These are phyloP conservation scores for Globisporangium rhizosaccharum DNA, from an alignment of 352 stramenopile genomes.

Conservation along the genomic window DNA sequence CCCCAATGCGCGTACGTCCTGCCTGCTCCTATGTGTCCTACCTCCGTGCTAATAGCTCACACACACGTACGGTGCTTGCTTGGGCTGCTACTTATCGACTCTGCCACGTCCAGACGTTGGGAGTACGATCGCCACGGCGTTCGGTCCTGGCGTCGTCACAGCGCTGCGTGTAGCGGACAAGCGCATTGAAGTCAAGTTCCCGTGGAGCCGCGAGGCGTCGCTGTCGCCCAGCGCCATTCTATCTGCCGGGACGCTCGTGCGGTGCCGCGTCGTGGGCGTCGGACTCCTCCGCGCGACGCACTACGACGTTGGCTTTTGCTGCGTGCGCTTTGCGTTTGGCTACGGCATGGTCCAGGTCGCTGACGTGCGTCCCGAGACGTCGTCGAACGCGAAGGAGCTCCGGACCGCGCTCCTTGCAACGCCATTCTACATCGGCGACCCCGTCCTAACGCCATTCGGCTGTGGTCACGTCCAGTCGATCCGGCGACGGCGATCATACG, in stretches of 20 bases:
- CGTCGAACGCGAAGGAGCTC: slow-evolving; percentile 24
- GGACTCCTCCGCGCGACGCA: slow-evolving; percentile 59
- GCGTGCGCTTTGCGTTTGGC: slow-evolving; percentile 62
- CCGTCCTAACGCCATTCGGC: slow-evolving; percentile 68
- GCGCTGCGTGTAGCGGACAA: slow-evolving; percentile 46
- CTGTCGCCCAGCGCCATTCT: slow-evolving; percentile 48
- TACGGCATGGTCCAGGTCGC: slow-evolving; percentile 52
- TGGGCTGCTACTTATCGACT: not conserved
- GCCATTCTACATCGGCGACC: slow-evolving; percentile 40
- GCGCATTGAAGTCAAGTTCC: slow-evolving; percentile 62
- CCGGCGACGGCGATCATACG: not conserved
- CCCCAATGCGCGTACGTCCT: slow-evolving; percentile 40
- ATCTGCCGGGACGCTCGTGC: slow-evolving; percentile 36
- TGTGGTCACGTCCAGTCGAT: slow-evolving; percentile 41
- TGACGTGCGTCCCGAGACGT: slow-evolving; percentile 35
- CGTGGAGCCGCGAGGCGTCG: slow-evolving; percentile 60
- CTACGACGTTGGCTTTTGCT: slow-evolving; percentile 52
- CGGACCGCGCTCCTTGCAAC: slow-evolving; percentile 19
- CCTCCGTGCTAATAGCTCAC: not conserved
- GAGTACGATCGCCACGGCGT: slow-evolving; percentile 56
- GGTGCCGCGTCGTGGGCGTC: slow-evolving; percentile 42
- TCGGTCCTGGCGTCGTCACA: slow-evolving; percentile 55
- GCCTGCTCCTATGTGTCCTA: not conserved
- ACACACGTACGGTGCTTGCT: not conserved
- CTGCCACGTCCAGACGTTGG: slow-evolving; percentile 35